These are phyloP conservation scores for Orobanche coerulescens DNA, from an alignment of 257 asterid species.

Conservation along the genomic window DNA sequence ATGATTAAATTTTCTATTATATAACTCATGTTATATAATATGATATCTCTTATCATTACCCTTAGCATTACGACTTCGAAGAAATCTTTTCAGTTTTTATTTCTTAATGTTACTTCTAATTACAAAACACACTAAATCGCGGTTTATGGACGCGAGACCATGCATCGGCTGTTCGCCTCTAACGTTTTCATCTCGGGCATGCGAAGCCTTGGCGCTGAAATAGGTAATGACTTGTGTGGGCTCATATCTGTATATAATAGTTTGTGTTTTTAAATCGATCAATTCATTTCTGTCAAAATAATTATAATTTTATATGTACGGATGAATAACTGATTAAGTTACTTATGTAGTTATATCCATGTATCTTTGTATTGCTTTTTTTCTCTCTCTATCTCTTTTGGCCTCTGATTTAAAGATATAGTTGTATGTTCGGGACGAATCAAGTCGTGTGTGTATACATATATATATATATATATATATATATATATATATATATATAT, in stretches of 20 bases:
- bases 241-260: background rate
- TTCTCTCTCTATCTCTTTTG: too few species aligned
- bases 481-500: background rate
- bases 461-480: too few species aligned
- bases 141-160: conserved; percentile 35
- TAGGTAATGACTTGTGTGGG: conserved; percentile 19
- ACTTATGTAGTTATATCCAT: background rate
- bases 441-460: too few species aligned
- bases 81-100: too few species aligned
- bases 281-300: background rate
- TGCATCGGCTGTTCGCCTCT: conserved; percentile 40
- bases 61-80: too few species aligned
- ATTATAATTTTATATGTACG: background rate
- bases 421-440: background rate
- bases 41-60: too few species aligned
- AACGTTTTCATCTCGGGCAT: conserved; percentile 38
- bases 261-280: too few species aligned
- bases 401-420: background rate
- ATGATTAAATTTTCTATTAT: too few species aligned
- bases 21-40: too few species aligned
- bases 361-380: background rate
- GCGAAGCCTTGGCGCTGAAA: conserved; percentile 44
- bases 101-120: too few species aligned
- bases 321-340: background rate
- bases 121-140: too few species aligned